These are phyloP conservation scores for Saraca asoca DNA, from an alignment of 331 rosid genomes.

Conservation along the genomic window DNA sequence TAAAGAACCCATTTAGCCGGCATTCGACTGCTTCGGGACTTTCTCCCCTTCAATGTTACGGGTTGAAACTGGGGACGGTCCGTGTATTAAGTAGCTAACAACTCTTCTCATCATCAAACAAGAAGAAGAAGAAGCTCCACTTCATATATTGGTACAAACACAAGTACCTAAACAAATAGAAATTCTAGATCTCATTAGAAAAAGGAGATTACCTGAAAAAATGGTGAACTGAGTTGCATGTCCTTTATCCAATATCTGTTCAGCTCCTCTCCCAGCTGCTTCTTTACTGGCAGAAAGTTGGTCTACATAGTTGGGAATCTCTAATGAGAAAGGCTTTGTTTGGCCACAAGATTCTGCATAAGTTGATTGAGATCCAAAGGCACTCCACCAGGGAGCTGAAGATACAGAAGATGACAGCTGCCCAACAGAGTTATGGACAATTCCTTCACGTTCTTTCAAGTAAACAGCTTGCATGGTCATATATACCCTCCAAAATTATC, in stretches of 20 bases:
- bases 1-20: too few relatives aligned
- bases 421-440: conserved; percentile 54
- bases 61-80: too few relatives aligned
- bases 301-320: conserved; percentile 50
- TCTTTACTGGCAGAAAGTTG: conserved; percentile 45
- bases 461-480: conserved; percentile 67
- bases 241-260: conserved; percentile 56
- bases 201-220: conserved; percentile 61
- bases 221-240: conserved; percentile 59
- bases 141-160: conserved; percentile 13
- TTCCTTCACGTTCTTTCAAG: conserved; percentile 75
- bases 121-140: too few relatives aligned
- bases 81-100: too few relatives aligned
- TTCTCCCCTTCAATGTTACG: too few relatives aligned
- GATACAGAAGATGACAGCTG: conserved; percentile 54
- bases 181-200: conserved; percentile 6
- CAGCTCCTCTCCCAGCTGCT: conserved; percentile 49
- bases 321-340: conserved; percentile 61
- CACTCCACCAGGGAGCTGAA: conserved; percentile 74
- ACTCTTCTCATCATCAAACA: too few relatives aligned
- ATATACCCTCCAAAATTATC: conserved; percentile 27
- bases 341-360: conserved; percentile 69
- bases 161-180: neutral
- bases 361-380: conserved; percentile 60
- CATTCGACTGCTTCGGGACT: too few relatives aligned